Conservation (phyloP, 2,329 filamentous ascomycete species). For the Fusarium gaditjirri region DNA sequence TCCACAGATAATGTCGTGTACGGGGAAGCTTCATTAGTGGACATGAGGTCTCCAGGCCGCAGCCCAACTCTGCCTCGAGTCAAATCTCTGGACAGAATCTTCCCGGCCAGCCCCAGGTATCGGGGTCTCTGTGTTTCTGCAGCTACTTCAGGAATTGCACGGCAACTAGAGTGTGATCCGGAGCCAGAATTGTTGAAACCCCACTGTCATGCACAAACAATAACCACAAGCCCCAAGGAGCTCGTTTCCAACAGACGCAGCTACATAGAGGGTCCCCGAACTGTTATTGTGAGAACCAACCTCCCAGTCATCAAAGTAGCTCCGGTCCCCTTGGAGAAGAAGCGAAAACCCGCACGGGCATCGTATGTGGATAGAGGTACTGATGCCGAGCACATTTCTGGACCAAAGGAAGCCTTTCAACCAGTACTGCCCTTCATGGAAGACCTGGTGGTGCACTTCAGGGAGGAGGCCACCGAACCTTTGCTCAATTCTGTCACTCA, state of each 20-base stretch:
- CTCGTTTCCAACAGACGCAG: constrained; percentile 37
- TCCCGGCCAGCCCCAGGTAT: constrained; percentile 45
- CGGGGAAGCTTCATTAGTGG: constrained; percentile 54
- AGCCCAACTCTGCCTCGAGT: constrained; percentile 45
- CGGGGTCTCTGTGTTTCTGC: constrained; percentile 47
- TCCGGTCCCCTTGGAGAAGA: constrained; percentile 45
- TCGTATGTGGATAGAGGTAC: constrained; percentile 55
- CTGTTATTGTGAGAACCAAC: constrained; percentile 46
- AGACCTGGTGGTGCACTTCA: constrained; percentile 67
- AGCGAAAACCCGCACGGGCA: constrained; percentile 41
- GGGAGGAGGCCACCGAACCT: constrained; percentile 54
- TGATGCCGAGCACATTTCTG: constrained; percentile 47
- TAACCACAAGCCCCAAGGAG: constrained; percentile 38
- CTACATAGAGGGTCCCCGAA: constrained; percentile 45
- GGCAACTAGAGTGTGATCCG: constrained; percentile 21
- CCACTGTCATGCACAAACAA: constrained; percentile 45
- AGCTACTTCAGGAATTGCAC: constrained; percentile 32
- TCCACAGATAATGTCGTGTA: constrained; percentile 53
- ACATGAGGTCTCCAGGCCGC: constrained; percentile 47
- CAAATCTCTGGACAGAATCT: constrained; percentile 53
- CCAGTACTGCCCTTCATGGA: constrained; percentile 64
- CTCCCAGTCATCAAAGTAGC: constrained; percentile 45
- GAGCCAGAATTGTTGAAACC: constrained; percentile 16
- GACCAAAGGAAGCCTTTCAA: constrained; percentile 46
- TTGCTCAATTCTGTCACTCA: constrained; percentile 60